phyloP scores from a whole-genome alignment of 768 basidiomycete species.

The Amanita rubescens region DNA sequence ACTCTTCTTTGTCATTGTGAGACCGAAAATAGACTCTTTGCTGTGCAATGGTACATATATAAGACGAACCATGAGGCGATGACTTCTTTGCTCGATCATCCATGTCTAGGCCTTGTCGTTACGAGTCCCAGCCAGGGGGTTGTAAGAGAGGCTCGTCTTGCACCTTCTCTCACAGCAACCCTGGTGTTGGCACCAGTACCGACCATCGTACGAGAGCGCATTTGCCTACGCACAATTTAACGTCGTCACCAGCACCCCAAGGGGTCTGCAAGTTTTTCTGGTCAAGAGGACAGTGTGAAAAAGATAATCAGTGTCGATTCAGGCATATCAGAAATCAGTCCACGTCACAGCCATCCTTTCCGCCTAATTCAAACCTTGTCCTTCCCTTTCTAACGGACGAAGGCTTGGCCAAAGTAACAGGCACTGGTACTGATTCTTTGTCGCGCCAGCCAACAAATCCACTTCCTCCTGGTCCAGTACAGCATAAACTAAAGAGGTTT shows the following conservation, averaged over 20 bases:
- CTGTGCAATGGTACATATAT: too few relatives aligned
- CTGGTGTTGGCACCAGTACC: neutral
- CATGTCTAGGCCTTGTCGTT: constrained; percentile 8
- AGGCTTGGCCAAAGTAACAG: constrained; percentile 37
- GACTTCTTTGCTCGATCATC: neutral
- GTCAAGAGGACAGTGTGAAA: constrained; percentile 37
- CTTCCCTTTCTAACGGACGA: constrained; percentile 38
- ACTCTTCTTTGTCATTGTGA: too few relatives aligned
- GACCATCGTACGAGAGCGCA: neutral
- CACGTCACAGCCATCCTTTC: constrained; percentile 7
- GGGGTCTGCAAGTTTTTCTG: constrained; percentile 43
- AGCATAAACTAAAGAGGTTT: constrained; percentile 36
- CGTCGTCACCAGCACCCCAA: constrained; percentile 15
- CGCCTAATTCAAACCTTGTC: constrained; percentile 23
- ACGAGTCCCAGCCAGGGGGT: constrained; percentile 26
- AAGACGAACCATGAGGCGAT: neutral
- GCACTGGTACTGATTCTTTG: constrained; percentile 36
- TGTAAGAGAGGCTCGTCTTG: constrained; percentile 39
- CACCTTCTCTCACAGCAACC: constrained; percentile 20
- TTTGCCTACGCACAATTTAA: constrained; percentile 5
- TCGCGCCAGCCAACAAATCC: constrained; percentile 25
- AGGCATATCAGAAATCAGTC: constrained; percentile 23
- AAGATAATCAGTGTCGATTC: constrained; percentile 37
- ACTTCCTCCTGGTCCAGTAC: constrained; percentile 40
- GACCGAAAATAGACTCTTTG: too few relatives aligned